Conservation (phyloP, 306 rosid genomes). For the Lathyrus oleraceus region DNA sequence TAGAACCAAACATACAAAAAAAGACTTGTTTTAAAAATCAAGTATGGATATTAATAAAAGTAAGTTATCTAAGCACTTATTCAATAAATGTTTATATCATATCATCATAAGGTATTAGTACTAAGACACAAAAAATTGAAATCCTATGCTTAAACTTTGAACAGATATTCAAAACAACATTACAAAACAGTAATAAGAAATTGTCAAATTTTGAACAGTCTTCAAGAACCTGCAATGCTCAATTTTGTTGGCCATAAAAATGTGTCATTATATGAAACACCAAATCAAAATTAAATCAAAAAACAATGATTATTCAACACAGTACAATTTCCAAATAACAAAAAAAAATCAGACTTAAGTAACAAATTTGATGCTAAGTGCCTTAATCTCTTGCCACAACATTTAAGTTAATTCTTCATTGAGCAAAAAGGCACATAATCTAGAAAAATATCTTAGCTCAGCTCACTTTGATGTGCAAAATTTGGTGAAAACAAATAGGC, state of each 20-base stretch:
- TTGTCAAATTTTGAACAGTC: not conserved
- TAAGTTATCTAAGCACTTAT: too few relatives aligned
- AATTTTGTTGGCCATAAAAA: constrained; percentile 28
- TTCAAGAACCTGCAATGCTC: constrained; percentile 33
- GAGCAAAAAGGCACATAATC: constrained; percentile 35
- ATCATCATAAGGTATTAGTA: not conserved
- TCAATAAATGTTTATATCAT: too few relatives aligned
- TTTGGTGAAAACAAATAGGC: constrained; percentile 40
- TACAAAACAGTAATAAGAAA: not conserved
- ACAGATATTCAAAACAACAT: not conserved
- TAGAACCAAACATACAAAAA: too few relatives aligned
- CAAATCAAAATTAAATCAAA: constrained; percentile 16
- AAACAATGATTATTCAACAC: constrained; percentile 16
- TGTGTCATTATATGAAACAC: constrained; percentile 2
- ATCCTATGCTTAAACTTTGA: too few relatives aligned
- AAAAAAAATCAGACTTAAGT: not conserved
- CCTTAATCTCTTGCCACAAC: constrained; percentile 33
- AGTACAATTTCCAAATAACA: constrained; percentile 25
- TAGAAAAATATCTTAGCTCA: constrained; percentile 6
- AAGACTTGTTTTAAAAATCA: too few relatives aligned
- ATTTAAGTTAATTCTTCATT: constrained; percentile 20
- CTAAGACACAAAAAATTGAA: not conserved
- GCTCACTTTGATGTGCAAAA: constrained; percentile 31
- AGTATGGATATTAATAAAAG: too few relatives aligned
- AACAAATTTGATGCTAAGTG: constrained; percentile 26